These are phyloP conservation scores for Neopestalotiopsis sp. DNA, from an alignment of 2,329 filamentous ascomycete species.

Conservation along the genomic window DNA sequence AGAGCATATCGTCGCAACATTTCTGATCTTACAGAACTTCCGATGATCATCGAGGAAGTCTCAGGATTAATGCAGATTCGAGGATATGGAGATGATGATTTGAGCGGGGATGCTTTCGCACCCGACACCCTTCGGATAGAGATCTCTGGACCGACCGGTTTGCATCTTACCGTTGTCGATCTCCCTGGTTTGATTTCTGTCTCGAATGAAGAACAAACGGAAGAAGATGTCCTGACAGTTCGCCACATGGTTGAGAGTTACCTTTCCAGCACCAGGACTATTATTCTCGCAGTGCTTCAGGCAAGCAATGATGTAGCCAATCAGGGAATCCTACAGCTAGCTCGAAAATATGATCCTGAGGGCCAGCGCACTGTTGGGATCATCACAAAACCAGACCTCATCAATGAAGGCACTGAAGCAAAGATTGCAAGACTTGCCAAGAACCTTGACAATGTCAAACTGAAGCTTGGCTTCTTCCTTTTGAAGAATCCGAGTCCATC, in stretches of 20 bases:
- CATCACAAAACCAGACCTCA: constrained; percentile 48
- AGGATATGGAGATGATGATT: not conserved
- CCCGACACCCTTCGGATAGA: not conserved
- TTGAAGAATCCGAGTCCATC: constrained; percentile 40
- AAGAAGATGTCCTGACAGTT: not conserved
- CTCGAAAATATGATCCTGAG: constrained; percentile 36
- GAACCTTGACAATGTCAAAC: constrained; percentile 44
- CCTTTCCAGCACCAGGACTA: not conserved
- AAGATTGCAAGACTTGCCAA: constrained; percentile 33
- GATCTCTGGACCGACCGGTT: not conserved
- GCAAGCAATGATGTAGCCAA: constrained; percentile 45
- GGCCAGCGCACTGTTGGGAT: constrained; percentile 45
- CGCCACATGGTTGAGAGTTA: not conserved
- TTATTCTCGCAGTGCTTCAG: constrained; percentile 38
- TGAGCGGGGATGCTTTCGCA: not conserved
- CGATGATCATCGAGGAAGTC: not conserved
- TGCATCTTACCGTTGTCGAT: not conserved
- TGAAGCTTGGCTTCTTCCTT: constrained; percentile 42
- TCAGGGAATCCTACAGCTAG: constrained; percentile 40
- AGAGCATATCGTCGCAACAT: not conserved
- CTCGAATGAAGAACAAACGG: not conserved
- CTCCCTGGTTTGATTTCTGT: not conserved
- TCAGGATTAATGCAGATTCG: not conserved
- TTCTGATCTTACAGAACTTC: not conserved
- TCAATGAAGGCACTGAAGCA: constrained; percentile 28